Conservation (phyloP, 805 yeast species). For the Blastobotrys americana region DNA sequence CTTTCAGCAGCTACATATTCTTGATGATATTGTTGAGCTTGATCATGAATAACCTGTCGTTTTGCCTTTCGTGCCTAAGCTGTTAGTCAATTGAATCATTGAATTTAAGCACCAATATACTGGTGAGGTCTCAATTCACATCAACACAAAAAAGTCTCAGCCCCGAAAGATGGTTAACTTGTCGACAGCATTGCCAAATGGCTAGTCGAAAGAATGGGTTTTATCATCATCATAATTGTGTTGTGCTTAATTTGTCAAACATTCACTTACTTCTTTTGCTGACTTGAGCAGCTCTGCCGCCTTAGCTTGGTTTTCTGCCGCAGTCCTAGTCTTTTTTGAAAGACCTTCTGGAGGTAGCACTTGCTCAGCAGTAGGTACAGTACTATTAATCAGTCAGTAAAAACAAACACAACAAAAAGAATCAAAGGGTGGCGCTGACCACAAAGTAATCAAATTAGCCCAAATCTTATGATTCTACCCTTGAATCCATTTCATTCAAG, state of each 20-base stretch:
- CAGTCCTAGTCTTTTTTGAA: slow-evolving; percentile 50
- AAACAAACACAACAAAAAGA: not conserved
- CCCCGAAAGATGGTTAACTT: slow-evolving; percentile 84
- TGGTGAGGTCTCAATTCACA: not conserved
- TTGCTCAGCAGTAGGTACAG: slow-evolving; percentile 33
- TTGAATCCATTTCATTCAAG: slow-evolving; percentile 10
- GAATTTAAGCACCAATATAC: not conserved
- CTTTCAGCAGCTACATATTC: slow-evolving; percentile 92
- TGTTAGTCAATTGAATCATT: not conserved
- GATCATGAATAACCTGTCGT: slow-evolving; percentile 60
- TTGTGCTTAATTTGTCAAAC: not conserved
- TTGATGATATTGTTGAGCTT: slow-evolving; percentile 93
- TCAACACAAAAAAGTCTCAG: slow-evolving; percentile 36
- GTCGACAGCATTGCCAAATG: slow-evolving; percentile 59
- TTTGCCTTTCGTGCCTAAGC: slow-evolving; percentile 23
- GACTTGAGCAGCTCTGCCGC: slow-evolving; percentile 23
- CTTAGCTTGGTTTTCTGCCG: slow-evolving; percentile 41
- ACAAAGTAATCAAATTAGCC: slow-evolving; percentile 2
- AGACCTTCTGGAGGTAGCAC: slow-evolving; percentile 46
- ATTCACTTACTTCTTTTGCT: slow-evolving; percentile 9
- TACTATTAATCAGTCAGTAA: slow-evolving; percentile 37
- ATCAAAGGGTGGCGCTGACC: not conserved
- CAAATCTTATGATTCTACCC: slow-evolving; percentile 6
- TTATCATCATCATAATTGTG: slow-evolving; percentile 38
- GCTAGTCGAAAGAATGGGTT: slow-evolving; percentile 55